phyloP scores from a whole-genome alignment of 2,329 filamentous ascomycete species.

The Colletotrichum noveboracense region DNA sequence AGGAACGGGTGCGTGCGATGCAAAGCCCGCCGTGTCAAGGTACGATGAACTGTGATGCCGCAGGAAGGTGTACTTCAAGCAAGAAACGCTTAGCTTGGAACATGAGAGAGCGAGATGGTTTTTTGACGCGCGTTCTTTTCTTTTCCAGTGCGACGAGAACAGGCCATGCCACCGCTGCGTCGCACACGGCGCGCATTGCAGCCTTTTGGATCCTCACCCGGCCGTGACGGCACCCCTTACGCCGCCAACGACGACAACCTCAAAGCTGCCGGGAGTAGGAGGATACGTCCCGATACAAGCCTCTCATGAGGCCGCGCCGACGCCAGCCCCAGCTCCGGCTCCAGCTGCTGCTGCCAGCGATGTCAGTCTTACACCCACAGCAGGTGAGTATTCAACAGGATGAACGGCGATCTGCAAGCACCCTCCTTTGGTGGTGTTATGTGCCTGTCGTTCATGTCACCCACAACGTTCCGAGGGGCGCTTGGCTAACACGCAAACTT shows the following conservation, averaged over 20 bases:
- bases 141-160: constrained; percentile 32
- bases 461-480: not conserved
- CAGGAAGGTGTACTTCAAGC: not conserved
- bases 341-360: not conserved
- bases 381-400: not conserved
- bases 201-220: constrained; percentile 12
- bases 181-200: constrained; percentile 39
- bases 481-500: not conserved
- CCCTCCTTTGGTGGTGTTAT: not conserved
- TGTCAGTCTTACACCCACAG: constrained; percentile 6
- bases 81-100: not conserved
- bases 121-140: not conserved
- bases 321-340: not conserved
- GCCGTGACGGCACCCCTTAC: not conserved
- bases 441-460: not conserved
- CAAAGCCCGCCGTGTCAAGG: constrained; percentile 34
- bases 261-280: not conserved
- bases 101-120: not conserved
- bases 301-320: not conserved
- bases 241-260: not conserved
- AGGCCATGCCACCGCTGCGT: constrained; percentile 39
- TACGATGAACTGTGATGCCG: not conserved
- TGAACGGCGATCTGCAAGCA: not conserved
- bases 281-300: not conserved
- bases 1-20: constrained; percentile 34